A percentile compares a stretch with the other conserved stretches of the same genome.
Conservation (phyloP, 768 basidiomycete species). For the Steccherinum ochraceum region DNA sequence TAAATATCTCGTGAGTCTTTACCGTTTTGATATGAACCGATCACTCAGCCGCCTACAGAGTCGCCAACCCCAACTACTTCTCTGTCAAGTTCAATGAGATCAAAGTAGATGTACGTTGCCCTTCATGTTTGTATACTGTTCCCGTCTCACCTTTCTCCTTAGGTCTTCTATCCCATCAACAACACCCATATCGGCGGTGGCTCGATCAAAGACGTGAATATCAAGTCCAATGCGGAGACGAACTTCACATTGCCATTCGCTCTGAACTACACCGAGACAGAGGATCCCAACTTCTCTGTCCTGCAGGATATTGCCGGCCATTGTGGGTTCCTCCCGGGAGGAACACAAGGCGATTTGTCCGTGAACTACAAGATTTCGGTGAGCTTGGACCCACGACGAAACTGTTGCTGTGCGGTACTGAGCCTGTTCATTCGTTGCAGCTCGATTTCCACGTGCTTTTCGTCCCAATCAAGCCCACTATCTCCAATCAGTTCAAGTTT, state of each 20-base stretch:
- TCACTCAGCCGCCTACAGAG: slow-evolving; percentile 35
- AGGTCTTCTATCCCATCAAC: slow-evolving; percentile 76
- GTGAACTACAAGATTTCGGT: slow-evolving; percentile 67
- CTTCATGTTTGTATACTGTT: neutral
- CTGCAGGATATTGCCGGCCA: slow-evolving; percentile 56
- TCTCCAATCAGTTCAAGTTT: slow-evolving; percentile 57
- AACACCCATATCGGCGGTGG: slow-evolving; percentile 66
- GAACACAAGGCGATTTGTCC: slow-evolving; percentile 38
- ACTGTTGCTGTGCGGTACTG: slow-evolving; percentile 3
- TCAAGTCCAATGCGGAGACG: slow-evolving; percentile 45
- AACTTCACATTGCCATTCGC: slow-evolving; percentile 75
- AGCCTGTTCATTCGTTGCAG: slow-evolving; percentile 25
- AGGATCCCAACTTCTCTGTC: slow-evolving; percentile 47
- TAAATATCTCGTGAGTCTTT: slow-evolving; percentile 57
- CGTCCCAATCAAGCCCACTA: slow-evolving; percentile 58
- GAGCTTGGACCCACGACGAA: slow-evolving; percentile 11
- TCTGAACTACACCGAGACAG: slow-evolving; percentile 49
- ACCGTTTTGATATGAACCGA: neutral
- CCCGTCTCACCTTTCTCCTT: neutral
- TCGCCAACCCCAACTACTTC: slow-evolving; percentile 81
- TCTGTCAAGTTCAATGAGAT: slow-evolving; percentile 59
- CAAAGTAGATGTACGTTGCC: slow-evolving; percentile 44
- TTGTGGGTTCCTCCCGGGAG: slow-evolving; percentile 46
- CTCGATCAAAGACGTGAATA: slow-evolving; percentile 32
- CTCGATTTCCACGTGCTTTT: slow-evolving; percentile 59